Base-by-base conservation (phyloP, 2,329 filamentous ascomycete species). In the Didymella segeticola region DNA sequence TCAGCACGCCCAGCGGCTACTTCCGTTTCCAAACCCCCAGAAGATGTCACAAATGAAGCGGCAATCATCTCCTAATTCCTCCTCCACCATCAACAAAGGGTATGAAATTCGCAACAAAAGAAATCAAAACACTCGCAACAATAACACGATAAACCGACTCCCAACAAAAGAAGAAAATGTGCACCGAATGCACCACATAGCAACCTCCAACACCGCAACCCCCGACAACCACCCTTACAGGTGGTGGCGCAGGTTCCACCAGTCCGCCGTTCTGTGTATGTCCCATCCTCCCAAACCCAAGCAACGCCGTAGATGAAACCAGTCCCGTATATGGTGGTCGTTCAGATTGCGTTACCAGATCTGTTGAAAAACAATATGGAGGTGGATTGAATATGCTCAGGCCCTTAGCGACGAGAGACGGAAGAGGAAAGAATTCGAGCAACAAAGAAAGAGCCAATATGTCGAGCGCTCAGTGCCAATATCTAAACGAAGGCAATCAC, bases 271-370 rank as follows among this genome's bases (percentile, higher is more conserved):
- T 60, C 58, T 65, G 61, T 66, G 50, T 63, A 59, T 65, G 45
- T 62, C 61, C 34, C 56, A 57, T 51, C 51, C 39, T 49, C 58
- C 60, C 63, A 62, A 63, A 27, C 31, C 51, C 34, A 63, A 61
- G 64, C 64, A 72, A 73, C 71, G 71, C 71, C 72, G 53, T 63
- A 57, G 60, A 63, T 58, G 60, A 58, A 64, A 61, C 58, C 69
- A 63, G 55, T 58, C 66, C 68, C 60, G 29, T 54, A 45, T 62
- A 58, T 66, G 59, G 63, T 67, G 61, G 64, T 72, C 71, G 64
- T 74, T 70, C 67, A 68, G 68, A 64, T 61, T 72, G 70, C 71
- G 69, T 74, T 69, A 72, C 62, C 59, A 64, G 59, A 61, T 52
- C 56, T 57, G 58, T 60, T n/a, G 55, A 61, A 56, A 38, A n/a